Conservation (phyloP, 495 filamentous ascomycete genomes). For the Daldinia caldariorum region DNA sequence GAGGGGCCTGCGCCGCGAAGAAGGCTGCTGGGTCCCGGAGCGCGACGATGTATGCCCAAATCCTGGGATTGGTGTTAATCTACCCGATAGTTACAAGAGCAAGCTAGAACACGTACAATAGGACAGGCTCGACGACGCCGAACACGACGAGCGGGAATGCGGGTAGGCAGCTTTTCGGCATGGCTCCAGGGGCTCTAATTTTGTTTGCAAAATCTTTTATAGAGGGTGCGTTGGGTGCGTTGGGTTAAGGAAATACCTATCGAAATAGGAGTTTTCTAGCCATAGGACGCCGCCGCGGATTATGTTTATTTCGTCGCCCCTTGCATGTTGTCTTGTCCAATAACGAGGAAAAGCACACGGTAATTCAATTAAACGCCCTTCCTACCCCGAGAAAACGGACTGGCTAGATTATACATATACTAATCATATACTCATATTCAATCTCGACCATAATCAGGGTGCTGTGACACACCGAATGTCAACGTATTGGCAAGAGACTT, state of each 20-base stretch:
- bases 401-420: background rate
- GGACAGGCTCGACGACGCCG: conserved; percentile 66
- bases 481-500: background rate
- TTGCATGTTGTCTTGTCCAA: background rate
- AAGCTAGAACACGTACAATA: conserved; percentile 56
- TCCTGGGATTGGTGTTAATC: conserved; percentile 40
- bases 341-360: conserved; percentile 1
- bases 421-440: background rate
- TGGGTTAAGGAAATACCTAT: too few relatives aligned
- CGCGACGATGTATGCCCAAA: conserved; percentile 56
- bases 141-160: conserved; percentile 52
- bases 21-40: conserved; percentile 58
- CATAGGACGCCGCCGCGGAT: background rate
- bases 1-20: conserved; percentile 62
- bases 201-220: background rate
- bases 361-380: conserved; percentile 18
- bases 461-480: background rate
- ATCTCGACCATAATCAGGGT: background rate
- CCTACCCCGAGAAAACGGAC: conserved; percentile 6
- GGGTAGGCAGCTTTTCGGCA: conserved; percentile 46
- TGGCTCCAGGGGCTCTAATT: conserved; percentile 4
- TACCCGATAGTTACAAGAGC: background rate
- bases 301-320: background rate
- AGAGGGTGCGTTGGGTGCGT: too few relatives aligned
- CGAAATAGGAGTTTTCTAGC: background rate